Conservation (phyloP, 164 flowering plant species). For the Umbellularia californica region DNA sequence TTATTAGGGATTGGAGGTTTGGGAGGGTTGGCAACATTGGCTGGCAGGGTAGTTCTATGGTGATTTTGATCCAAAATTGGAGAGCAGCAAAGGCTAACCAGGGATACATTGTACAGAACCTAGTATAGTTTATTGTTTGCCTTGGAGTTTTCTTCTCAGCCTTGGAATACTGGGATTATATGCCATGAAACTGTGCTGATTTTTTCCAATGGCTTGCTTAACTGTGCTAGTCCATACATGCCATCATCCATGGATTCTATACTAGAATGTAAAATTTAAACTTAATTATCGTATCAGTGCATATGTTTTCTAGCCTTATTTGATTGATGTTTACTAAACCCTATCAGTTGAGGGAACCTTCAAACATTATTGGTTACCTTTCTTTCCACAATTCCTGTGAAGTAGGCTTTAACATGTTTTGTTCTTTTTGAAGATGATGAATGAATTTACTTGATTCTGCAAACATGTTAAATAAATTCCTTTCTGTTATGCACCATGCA, state of each 20-base stretch:
- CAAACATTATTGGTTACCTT: too few species aligned
- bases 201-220: neutral
- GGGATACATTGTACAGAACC: neutral
- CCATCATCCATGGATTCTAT: neutral
- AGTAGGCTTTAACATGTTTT: too few species aligned
- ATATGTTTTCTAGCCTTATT: neutral
- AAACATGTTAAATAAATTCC: too few species aligned
- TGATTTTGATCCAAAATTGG: neutral
- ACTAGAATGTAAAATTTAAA: neutral
- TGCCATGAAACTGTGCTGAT: neutral
- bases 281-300: neutral
- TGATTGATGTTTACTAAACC: neutral
- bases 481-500: too few species aligned
- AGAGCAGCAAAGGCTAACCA: neutral
- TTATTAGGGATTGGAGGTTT: too few species aligned
- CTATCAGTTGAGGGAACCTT: too few species aligned
- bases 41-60: neutral
- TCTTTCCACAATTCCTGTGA: too few species aligned
- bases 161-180: neutral
- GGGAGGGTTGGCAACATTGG: too few species aligned
- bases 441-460: too few species aligned
- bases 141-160: neutral
- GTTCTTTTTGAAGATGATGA: too few species aligned
- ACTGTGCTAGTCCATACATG: neutral
- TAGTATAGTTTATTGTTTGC: neutral